Evolutionary conservation across 1,284 basidiomycete genomes (phyloP), one percentile per base, ranked within the genome.

Genomic region (Psilocybe mexicana): DNA sequence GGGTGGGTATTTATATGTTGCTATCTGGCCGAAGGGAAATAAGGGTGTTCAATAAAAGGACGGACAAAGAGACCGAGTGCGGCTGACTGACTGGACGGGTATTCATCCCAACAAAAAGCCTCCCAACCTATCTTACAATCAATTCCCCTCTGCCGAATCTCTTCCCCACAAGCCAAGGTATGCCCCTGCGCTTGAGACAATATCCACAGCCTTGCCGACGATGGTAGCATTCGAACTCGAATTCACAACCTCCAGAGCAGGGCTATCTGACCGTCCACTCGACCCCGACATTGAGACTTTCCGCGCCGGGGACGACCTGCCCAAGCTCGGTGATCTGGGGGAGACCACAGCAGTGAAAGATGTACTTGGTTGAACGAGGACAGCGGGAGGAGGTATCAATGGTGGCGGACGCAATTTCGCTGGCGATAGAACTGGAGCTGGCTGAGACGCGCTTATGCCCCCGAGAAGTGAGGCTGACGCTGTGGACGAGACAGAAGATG

Each of bases 171-270:
- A 73, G 30, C 85, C 85, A 35, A 88, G 67, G 64, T 83, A 85
- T 24, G 85, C 83, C 6, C 87, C 80, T 8, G 87, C 86, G 61
- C 77, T 82, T 42, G 81, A 83, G 59, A 89, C 83, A 30, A 89
- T 86, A 52, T 85, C 86, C n/a, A 83, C 85, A 12, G 87, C 87
- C 63, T 86, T 84, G 43, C 80, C 80, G n/a, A 87, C 84, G 18
- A 88, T 78, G 28, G 81, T 81, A 70, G 50, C 52, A 33, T 42
- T 59, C 30, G 30, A 6, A 33, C 8, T 33, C 30, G 30, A 33
- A 8, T 33, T 33, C 30, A 8, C 30, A 33, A 4, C 30, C 35
- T 52, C 47, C 38, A 26, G 25, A 25, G 40, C 33, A 18, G 50
- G 38, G 23, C 30, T 35, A 28, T 33, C 30, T 3, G 23, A 25